phyloP scores from a whole-genome alignment of 2,329 filamentous ascomycete species.

The Aspergillus sp. region DNA sequence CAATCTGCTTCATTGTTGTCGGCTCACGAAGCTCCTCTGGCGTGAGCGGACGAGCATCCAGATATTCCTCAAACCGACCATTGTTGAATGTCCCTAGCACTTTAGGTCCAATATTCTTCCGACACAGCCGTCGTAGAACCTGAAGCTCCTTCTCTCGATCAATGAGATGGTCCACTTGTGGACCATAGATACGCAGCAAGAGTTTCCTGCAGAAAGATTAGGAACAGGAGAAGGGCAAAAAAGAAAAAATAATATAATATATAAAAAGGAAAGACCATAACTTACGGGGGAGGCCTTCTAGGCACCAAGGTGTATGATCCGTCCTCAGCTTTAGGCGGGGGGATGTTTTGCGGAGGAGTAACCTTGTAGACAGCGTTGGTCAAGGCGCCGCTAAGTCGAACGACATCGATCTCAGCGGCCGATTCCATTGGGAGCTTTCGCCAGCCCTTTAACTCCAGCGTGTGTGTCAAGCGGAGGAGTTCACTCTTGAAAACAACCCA shows the following conservation, averaged over 20 bases:
- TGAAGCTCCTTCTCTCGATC: constrained; percentile 87
- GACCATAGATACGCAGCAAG: constrained; percentile 87
- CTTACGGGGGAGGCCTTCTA: constrained; percentile 56
- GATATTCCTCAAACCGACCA: constrained; percentile 92
- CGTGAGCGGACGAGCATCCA: constrained; percentile 80
- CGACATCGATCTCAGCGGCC: constrained; percentile 45
- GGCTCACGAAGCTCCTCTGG: constrained; percentile 73
- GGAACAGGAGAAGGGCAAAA: neutral
- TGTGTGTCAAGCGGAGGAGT: constrained; percentile 85
- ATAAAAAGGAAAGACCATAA: constrained; percentile 9
- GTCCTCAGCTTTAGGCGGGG: constrained; percentile 41
- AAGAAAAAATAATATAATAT: too few relatives aligned
- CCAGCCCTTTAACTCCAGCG: constrained; percentile 88
- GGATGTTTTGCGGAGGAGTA: constrained; percentile 69
- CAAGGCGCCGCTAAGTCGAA: constrained; percentile 73
- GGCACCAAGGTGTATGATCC: constrained; percentile 37
- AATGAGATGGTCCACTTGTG: constrained; percentile 92
- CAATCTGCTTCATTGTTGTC: constrained; percentile 86
- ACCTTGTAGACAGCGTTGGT: constrained; percentile 98
- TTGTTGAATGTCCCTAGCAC: constrained; percentile 91
- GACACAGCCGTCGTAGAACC: constrained; percentile 79
- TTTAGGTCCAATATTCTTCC: constrained; percentile 89
- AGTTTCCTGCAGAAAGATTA: constrained; percentile 59
- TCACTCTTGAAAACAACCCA: constrained; percentile 92
- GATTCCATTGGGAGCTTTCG: constrained; percentile 65